phyloP scores from a whole-genome alignment of 306 rosid species.

The Lathyrus aphaca region DNA sequence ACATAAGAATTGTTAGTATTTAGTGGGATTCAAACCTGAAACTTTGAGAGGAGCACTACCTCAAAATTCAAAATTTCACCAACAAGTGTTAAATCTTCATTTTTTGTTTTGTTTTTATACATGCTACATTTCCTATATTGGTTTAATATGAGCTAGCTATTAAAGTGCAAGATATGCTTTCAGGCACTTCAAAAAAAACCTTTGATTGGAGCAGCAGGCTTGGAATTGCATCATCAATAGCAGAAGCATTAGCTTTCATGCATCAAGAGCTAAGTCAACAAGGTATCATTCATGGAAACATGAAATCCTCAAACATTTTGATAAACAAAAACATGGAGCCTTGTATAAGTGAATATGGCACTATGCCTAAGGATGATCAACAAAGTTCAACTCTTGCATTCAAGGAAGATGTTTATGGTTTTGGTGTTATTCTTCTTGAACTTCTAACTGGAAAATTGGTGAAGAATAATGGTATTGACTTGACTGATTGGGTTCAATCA shows the following conservation, averaged over 20 bases:
- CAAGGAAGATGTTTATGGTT: constrained; percentile 67
- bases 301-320: constrained; percentile 82
- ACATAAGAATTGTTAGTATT: too few species aligned
- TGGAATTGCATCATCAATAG: constrained; percentile 52
- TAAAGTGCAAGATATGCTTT: constrained; percentile 28
- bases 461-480: constrained; percentile 62
- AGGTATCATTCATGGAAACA: constrained; percentile 70
- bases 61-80: too few species aligned
- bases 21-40: too few species aligned
- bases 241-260: constrained; percentile 78
- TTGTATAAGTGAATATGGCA: constrained; percentile 77
- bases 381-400: constrained; percentile 37
- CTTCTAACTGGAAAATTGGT: constrained; percentile 78
- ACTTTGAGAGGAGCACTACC: too few species aligned
- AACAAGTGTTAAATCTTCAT: neutral
- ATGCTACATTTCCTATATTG: neutral
- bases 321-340: constrained; percentile 71
- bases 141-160: neutral
- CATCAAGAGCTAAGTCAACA: constrained; percentile 59
- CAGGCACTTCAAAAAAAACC: constrained; percentile 58
- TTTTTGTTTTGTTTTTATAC: neutral
- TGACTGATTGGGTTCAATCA: constrained; percentile 79
- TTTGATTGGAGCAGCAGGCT: constrained; percentile 78
- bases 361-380: constrained; percentile 44
- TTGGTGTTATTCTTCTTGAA: constrained; percentile 81